A percentile compares a stretch with the other conserved stretches of the same genome.
These are phyloP conservation scores for Dysphania ambrosioides DNA, from an alignment of 148 eudicot genomes.

Conservation along the genomic window DNA sequence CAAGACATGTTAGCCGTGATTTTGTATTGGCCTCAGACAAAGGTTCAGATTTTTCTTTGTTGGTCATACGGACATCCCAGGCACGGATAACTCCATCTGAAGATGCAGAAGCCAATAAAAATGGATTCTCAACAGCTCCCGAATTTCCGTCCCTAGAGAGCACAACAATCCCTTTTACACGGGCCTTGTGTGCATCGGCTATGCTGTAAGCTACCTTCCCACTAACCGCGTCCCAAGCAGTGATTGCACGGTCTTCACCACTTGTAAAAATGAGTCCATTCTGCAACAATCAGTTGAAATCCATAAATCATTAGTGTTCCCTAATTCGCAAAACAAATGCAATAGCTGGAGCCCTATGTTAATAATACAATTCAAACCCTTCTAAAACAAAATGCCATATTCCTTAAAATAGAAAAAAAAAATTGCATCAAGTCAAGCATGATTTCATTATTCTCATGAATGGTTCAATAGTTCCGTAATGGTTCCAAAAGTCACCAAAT, in stretches of 20 bases:
- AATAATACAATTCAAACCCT: background rate
- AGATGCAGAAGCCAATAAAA: conserved; percentile 77
- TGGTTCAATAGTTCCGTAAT: no score
- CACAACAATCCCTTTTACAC: conserved; percentile 89
- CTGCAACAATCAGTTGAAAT: conserved; percentile 33
- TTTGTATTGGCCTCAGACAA: conserved; percentile 68
- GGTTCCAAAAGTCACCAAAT: no score
- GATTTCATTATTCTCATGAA: no score
- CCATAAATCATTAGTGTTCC: background rate
- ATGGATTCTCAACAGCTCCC: conserved; percentile 46
- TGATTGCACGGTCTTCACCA: conserved; percentile 77
- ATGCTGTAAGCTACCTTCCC: conserved; percentile 77
- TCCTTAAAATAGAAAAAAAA: background rate
- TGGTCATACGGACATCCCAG: conserved; percentile 72
- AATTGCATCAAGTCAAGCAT: background rate
- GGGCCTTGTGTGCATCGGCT: conserved; percentile 78
- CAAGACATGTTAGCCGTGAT: conserved; percentile 92
- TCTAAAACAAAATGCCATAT: background rate
- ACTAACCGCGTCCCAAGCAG: conserved; percentile 75
- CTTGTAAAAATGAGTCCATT: conserved; percentile 75
- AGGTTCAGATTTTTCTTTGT: conserved; percentile 54
- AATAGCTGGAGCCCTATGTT: no score
- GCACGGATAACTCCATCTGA: conserved; percentile 89
- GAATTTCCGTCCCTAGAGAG: conserved; percentile 42
- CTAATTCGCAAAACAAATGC: background rate